phyloP scores from a whole-genome alignment of 2,329 filamentous ascomycete genomes.

The Apiospora pterosperma region DNA sequence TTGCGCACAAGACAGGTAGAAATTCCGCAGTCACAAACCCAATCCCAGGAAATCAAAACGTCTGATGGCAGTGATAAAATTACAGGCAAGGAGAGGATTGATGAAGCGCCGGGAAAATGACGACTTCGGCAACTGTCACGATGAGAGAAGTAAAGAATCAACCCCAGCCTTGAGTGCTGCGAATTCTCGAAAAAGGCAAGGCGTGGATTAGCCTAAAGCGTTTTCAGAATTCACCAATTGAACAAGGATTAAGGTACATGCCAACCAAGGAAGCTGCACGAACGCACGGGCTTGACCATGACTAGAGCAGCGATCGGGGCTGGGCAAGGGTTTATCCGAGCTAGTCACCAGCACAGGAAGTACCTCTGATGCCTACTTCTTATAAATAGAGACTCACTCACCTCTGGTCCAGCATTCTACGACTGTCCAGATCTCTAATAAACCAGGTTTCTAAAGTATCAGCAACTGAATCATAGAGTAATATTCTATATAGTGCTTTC shows the following conservation, averaged over 20 bases:
- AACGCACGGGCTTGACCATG: not conserved
- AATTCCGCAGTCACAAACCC: not conserved
- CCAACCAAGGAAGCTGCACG: not conserved
- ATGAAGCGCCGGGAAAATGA: not conserved
- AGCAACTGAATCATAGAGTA: no score
- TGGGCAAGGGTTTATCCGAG: not conserved
- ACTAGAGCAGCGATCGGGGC: not conserved
- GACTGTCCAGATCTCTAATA: no score
- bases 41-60: not conserved
- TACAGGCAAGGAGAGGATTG: not conserved
- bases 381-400: no score
- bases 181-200: constrained; percentile 1
- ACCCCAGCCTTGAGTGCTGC: not conserved
- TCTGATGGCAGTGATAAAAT: not conserved
- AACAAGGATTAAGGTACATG: constrained; percentile 1
- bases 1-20: not conserved
- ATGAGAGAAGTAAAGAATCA: not conserved
- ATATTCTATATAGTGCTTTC: no score
- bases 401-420: not conserved
- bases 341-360: not conserved
- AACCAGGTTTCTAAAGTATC: no score
- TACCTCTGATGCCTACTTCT: no score
- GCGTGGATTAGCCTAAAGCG: constrained; percentile 1
- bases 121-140: not conserved
- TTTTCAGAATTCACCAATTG: not conserved